Evolutionary conservation across 805 yeast species (phyloP).

Genomic region (Cyberlindnera euphorbiiphila): DNA sequence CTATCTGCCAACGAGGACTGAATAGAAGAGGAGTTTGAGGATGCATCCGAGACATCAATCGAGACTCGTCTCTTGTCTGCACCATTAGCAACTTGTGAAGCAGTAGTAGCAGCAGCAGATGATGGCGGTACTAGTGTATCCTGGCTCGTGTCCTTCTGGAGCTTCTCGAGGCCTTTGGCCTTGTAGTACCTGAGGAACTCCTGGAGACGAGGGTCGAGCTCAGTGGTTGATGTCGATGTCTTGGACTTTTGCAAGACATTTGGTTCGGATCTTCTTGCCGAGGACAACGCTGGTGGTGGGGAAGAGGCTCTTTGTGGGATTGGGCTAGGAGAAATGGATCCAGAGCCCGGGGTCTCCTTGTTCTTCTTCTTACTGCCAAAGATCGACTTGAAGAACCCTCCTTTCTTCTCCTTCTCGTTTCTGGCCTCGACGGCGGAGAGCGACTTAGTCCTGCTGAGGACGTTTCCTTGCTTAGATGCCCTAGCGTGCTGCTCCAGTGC

Average conservation of each 20-base stretch:
- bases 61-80: background rate
- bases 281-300: background rate
- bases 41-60: conserved; percentile 4
- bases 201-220: conserved; percentile 43
- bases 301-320: background rate
- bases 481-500: conserved; percentile 1
- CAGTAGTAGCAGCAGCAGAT: no score
- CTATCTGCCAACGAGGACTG: conserved; percentile 9
- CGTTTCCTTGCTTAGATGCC: conserved; percentile 14
- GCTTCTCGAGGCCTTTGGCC: conserved; percentile 24
- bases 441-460: conserved; percentile 30
- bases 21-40: conserved; percentile 13
- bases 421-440: conserved; percentile 23
- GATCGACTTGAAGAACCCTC: conserved; percentile 35
- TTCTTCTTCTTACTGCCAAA: conserved; percentile 29
- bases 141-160: conserved; percentile 19
- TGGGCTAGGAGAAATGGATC: background rate
- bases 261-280: background rate
- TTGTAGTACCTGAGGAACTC: conserved; percentile 42
- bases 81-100: no score
- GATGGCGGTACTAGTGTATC: no score
- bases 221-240: conserved; percentile 16
- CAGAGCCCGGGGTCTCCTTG: background rate
- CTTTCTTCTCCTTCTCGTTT: conserved; percentile 25
- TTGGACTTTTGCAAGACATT: conserved; percentile 16